These are phyloP conservation scores for Hortiboletus campestris DNA, from an alignment of 768 basidiomycete species.

Conservation along the genomic window DNA sequence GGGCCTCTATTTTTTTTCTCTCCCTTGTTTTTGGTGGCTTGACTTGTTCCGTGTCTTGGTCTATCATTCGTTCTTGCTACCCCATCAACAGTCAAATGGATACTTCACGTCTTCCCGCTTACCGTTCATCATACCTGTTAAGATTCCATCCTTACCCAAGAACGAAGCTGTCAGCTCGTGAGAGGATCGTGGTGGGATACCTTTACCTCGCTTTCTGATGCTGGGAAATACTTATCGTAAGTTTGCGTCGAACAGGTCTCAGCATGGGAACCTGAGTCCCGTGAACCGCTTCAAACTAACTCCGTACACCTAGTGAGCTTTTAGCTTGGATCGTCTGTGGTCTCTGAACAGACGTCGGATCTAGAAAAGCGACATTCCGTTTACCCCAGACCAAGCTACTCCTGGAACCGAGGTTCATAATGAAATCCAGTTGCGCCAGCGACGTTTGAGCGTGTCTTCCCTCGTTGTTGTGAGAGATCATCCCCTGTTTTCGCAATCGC, in stretches of 20 bases:
- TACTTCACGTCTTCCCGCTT: slow-evolving; percentile 14
- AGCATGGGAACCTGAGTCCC: background rate
- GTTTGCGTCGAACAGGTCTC: slow-evolving; percentile 9
- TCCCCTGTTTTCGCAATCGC: background rate
- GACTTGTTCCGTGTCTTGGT: slow-evolving; percentile 3
- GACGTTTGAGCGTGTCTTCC: slow-evolving; percentile 17
- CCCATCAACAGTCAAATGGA: slow-evolving; percentile 17
- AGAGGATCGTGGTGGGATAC: slow-evolving; percentile 23
- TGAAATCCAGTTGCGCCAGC: slow-evolving; percentile 3
- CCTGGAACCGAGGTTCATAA: background rate
- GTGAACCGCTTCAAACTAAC: background rate
- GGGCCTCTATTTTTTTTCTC: slow-evolving; percentile 1
- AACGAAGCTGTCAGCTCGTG: too few species aligned
- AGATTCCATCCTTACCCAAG: slow-evolving; percentile 33
- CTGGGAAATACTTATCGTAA: slow-evolving; percentile 10
- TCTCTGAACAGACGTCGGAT: background rate
- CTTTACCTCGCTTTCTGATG: background rate
- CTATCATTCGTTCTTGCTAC: background rate
- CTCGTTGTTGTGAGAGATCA: slow-evolving; percentile 19
- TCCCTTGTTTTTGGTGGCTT: background rate
- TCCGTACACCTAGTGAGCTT: background rate
- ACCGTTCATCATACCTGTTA: slow-evolving; percentile 29
- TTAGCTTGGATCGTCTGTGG: background rate
- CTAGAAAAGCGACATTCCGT: slow-evolving; percentile 9
- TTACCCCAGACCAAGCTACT: slow-evolving; percentile 3